Percentiles rank a stretch among this genome's conserved stretches.
Evolutionary conservation across 345 rosid genomes (phyloP).

Genomic region (Boechera retrofracta): DNA sequence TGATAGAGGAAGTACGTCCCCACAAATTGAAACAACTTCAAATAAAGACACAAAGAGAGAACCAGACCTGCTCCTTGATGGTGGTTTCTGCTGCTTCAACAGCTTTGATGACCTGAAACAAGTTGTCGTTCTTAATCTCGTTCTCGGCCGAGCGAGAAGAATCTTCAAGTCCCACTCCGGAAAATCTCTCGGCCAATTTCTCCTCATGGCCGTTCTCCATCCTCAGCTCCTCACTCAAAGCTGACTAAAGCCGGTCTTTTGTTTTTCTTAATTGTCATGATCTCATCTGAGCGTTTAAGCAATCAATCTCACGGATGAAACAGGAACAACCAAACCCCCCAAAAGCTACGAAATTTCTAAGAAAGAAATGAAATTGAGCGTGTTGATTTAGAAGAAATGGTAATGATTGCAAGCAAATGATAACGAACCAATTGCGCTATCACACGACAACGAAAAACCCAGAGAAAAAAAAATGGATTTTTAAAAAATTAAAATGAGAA

Average conservation of each 20-base stretch:
- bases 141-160: slow-evolving; percentile 27
- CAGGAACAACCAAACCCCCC: slow-evolving; percentile 19
- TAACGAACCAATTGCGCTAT: slow-evolving; percentile 11
- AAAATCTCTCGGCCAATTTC: slow-evolving; percentile 57
- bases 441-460: neutral
- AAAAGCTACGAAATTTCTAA: slow-evolving; percentile 18
- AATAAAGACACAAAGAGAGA: slow-evolving; percentile 11
- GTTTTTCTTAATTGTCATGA: slow-evolving; percentile 14
- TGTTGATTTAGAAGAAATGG: slow-evolving; percentile 21
- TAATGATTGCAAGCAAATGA: slow-evolving; percentile 23
- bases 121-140: slow-evolving; percentile 54
- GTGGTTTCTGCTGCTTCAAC: slow-evolving; percentile 91
- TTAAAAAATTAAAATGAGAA: slow-evolving; percentile 1
- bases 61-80: slow-evolving; percentile 76
- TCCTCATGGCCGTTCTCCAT: slow-evolving; percentile 84
- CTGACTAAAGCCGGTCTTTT: slow-evolving; percentile 16
- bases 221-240: slow-evolving; percentile 23
- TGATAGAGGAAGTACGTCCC: neutral
- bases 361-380: slow-evolving; percentile 5
- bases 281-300: slow-evolving; percentile 29
- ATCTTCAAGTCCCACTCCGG: slow-evolving; percentile 53
- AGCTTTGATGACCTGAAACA: slow-evolving; percentile 85
- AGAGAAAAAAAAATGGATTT: neutral
- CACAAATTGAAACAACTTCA: neutral
- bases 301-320: slow-evolving; percentile 32